phyloP scores from a whole-genome alignment of 345 rosid genomes.

The Lepidium aucheri region DNA sequence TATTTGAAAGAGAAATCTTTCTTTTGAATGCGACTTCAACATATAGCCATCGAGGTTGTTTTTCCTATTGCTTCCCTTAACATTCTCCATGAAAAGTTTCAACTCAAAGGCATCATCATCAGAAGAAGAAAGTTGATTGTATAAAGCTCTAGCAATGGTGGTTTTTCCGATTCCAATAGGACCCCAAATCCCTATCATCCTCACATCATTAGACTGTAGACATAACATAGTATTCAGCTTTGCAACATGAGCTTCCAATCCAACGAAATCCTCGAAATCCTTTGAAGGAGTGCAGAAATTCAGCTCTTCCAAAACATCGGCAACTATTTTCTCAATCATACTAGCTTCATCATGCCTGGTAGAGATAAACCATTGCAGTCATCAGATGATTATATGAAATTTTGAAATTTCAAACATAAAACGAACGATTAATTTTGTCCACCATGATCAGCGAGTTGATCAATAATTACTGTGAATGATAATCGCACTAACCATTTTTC shows the following conservation, averaged over 20 bases:
- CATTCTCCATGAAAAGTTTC: not conserved
- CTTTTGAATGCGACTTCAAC: not conserved
- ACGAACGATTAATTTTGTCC: too few species aligned
- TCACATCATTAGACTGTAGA: not conserved
- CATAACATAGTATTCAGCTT: not conserved
- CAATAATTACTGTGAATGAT: too few species aligned
- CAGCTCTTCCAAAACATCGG: not conserved
- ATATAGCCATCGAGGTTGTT: not conserved
- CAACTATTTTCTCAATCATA: not conserved
- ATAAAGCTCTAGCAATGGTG: not conserved
- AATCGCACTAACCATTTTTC: not conserved
- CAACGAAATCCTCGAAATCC: not conserved
- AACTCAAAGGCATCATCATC: not conserved
- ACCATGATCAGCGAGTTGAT: too few species aligned
- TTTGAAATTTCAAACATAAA: too few species aligned
- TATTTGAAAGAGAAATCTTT: not conserved
- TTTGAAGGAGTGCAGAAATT: not conserved
- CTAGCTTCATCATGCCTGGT: not conserved
- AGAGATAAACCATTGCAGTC: not conserved
- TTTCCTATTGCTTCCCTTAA: not conserved
- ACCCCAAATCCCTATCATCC: slow-evolving; percentile 12
- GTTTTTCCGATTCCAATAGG: slow-evolving; percentile 6
- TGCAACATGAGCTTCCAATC: not conserved
- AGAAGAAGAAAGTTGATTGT: not conserved
- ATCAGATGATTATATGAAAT: too few species aligned